phyloP scores from a whole-genome alignment of 2,329 filamentous ascomycete genomes.

The Sclerotinia trifoliorum region DNA sequence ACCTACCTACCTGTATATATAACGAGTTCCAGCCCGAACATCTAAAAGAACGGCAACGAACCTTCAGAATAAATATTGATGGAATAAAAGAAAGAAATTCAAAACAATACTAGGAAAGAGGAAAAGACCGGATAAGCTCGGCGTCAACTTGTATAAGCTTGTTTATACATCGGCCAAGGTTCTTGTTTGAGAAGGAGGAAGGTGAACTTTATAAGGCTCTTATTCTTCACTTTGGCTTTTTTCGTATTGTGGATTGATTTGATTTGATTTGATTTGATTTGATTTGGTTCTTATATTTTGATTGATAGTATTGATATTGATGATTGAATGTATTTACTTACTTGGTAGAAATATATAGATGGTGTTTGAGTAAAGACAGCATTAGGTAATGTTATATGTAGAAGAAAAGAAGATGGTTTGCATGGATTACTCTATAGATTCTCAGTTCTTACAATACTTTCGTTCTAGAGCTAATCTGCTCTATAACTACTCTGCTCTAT shows the following conservation, averaged over 20 bases:
- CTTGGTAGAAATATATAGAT: too few relatives aligned
- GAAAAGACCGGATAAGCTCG: background rate
- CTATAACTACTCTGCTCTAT: background rate
- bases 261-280: background rate
- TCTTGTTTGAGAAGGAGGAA: background rate
- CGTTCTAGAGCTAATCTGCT: background rate
- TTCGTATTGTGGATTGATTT: background rate
- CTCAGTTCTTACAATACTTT: background rate
- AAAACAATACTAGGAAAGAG: background rate
- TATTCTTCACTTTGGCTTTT: too few relatives aligned
- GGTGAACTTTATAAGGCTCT: too few relatives aligned
- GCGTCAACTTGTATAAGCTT: conserved; percentile 13
- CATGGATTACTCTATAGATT: too few relatives aligned
- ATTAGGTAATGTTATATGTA: too few relatives aligned
- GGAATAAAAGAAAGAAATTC: background rate
- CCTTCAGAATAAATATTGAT: background rate
- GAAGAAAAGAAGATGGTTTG: background rate
- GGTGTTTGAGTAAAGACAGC: background rate
- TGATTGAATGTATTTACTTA: background rate
- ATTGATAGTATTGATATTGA: background rate
- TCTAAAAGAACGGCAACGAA: too few relatives aligned
- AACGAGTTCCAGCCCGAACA: too few relatives aligned
- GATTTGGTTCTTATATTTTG: background rate
- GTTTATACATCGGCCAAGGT: conserved; percentile 6
- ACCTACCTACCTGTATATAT: too few relatives aligned